Conservation (phyloP, 495 filamentous ascomycete genomes). For the Talaromyces ruber region DNA sequence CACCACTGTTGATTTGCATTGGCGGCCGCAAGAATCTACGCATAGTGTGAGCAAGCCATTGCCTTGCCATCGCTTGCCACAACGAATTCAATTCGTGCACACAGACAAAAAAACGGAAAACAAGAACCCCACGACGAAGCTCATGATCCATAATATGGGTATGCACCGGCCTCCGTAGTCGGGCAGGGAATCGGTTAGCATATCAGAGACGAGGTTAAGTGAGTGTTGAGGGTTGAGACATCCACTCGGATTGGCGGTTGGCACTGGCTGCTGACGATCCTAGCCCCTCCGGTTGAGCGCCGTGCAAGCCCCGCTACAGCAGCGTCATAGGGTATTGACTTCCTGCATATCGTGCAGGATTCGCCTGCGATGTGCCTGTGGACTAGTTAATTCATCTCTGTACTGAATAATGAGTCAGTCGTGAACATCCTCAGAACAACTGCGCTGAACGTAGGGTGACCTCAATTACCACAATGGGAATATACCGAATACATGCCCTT, state of each 20-base stretch:
- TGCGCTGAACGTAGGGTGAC: not conserved
- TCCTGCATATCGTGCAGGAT: not conserved
- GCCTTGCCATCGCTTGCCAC: not conserved
- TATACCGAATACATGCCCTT: not conserved
- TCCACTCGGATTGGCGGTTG: too few species aligned
- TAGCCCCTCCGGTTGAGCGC: not conserved
- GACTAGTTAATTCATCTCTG: too few species aligned
- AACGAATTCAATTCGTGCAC: not conserved
- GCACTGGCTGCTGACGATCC: not conserved
- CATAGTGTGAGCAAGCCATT: not conserved
- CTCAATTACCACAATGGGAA: not conserved
- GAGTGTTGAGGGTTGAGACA: not conserved
- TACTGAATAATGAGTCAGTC: not conserved
- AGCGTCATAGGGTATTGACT: constrained; percentile 1
- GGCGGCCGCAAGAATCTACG: not conserved
- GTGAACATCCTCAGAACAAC: not conserved
- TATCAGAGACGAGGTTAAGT: not conserved
- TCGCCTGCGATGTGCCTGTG: not conserved
- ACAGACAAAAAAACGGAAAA: not conserved
- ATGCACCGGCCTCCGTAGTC: not conserved
- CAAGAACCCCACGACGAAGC: not conserved
- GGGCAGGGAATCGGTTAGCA: not conserved
- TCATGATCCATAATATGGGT: not conserved
- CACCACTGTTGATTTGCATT: not conserved
- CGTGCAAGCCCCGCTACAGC: not conserved